A percentile compares a stretch with the other conserved stretches of the same genome.
phyloP scores from a whole-genome alignment of 352 stramenopile species.

The Phytophthora cryptogea region DNA sequence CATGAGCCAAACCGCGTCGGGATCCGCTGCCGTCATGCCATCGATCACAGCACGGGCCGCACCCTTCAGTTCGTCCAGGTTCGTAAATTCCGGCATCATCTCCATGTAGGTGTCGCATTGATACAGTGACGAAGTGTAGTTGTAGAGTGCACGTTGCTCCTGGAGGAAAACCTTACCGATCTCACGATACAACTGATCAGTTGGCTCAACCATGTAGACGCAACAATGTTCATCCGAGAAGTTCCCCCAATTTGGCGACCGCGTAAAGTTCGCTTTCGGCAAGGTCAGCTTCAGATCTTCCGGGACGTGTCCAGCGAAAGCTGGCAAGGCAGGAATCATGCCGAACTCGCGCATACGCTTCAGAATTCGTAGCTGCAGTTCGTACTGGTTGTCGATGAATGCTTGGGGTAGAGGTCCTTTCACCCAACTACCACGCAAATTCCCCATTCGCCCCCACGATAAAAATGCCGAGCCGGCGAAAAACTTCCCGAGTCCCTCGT shows the following conservation, averaged over 20 bases:
- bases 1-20: constrained; percentile 83
- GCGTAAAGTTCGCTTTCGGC: constrained; percentile 76
- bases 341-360: constrained; percentile 81
- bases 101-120: constrained; percentile 85
- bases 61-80: constrained; percentile 43
- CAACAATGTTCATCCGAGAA: constrained; percentile 82
- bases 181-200: constrained; percentile 79
- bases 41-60: constrained; percentile 71
- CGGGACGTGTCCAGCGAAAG: constrained; percentile 88
- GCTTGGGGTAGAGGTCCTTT: constrained; percentile 79
- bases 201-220: constrained; percentile 81
- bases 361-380: constrained; percentile 80
- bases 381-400: constrained; percentile 86
- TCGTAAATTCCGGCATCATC: constrained; percentile 70
- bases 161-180: constrained; percentile 83
- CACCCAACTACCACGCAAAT: constrained; percentile 86
- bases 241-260: constrained; percentile 80
- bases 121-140: constrained; percentile 75
- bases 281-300: constrained; percentile 76
- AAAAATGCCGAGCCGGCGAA: constrained; percentile 90
- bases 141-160: constrained; percentile 61
- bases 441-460: constrained; percentile 88
- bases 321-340: constrained; percentile 90
- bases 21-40: constrained; percentile 70
- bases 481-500: constrained; percentile 82